Evolutionary conservation across 495 filamentous ascomycete species (phyloP).

Genomic region (Amniculicola lignicola): DNA sequence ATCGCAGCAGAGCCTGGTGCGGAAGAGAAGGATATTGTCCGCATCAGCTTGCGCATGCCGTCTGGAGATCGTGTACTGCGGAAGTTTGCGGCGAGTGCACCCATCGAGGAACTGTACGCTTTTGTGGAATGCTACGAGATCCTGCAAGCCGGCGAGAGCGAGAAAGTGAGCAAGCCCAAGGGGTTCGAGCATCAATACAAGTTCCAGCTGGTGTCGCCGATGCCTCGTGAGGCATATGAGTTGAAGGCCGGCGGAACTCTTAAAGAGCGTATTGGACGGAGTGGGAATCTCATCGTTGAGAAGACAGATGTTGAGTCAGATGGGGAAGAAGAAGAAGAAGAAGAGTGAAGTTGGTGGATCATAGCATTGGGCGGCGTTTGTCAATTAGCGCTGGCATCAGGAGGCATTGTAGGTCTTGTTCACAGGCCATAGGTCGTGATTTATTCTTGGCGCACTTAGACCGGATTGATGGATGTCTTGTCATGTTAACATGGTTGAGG

Average conservation of each 20-base stretch:
- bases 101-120: conserved; percentile 87
- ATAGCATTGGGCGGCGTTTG: conserved; percentile 14
- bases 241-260: conserved; percentile 62
- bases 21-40: conserved; percentile 64
- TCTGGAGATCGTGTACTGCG: conserved; percentile 71
- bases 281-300: conserved; percentile 87
- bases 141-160: conserved; percentile 44
- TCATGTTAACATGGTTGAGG: too few species aligned
- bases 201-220: conserved; percentile 75
- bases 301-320: conserved; percentile 57
- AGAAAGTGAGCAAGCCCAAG: conserved; percentile 52
- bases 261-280: conserved; percentile 69
- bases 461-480: too few species aligned
- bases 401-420: too few species aligned
- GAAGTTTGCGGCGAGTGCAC: conserved; percentile 60
- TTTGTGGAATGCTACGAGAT: conserved; percentile 90
- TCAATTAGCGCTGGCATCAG: too few species aligned
- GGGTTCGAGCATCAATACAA: conserved; percentile 73
- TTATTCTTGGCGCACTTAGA: too few species aligned
- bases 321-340: conserved; percentile 27
- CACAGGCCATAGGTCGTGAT: too few species aligned
- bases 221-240: conserved; percentile 77
- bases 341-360: not conserved
- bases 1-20: conserved; percentile 66
- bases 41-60: conserved; percentile 76